Conservation (phyloP, 1,284 basidiomycete species). For the Trichosporon sp. region DNA sequence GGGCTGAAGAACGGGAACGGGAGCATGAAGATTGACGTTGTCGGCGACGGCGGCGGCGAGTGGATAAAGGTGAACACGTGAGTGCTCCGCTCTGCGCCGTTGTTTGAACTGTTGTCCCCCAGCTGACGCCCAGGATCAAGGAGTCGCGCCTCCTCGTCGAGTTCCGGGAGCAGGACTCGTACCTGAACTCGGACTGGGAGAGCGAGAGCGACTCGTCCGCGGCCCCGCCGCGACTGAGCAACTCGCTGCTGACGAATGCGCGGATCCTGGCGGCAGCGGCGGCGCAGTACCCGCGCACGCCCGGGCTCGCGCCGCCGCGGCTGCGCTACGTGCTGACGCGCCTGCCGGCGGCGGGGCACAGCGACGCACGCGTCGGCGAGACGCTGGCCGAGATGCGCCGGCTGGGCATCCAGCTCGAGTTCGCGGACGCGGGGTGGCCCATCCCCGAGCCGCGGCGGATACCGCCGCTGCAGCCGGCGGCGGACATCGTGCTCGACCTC, state of each 20-base stretch:
- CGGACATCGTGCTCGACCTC: conserved; percentile 67
- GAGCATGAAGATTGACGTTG: conserved; percentile 59
- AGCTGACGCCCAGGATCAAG: conserved; percentile 58
- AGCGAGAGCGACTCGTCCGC: conserved; percentile 26
- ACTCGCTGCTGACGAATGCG: conserved; percentile 54
- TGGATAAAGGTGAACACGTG: conserved; percentile 86
- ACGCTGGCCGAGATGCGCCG: conserved; percentile 58
- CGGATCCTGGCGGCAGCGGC: conserved; percentile 59
- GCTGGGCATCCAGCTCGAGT: conserved; percentile 61
- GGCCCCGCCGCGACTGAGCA: conserved; percentile 41
- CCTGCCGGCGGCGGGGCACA: conserved; percentile 51
- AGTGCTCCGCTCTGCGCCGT: conserved; percentile 39
- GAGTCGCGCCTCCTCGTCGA: conserved; percentile 71
- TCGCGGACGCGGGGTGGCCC: neutral
- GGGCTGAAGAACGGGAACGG: conserved; percentile 6
- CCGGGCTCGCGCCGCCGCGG: conserved; percentile 32
- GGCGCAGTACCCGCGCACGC: conserved; percentile 50
- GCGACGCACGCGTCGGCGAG: conserved; percentile 59
- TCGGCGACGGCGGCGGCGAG: conserved; percentile 62
- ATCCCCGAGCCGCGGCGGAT: neutral
- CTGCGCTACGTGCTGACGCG: conserved; percentile 67
- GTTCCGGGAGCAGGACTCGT: conserved; percentile 75
- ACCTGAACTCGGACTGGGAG: conserved; percentile 54
- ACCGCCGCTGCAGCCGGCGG: neutral
- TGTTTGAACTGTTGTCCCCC: neutral